These are phyloP conservation scores for Cajanus cajan DNA, from an alignment of 306 rosid species.

Conservation along the genomic window DNA sequence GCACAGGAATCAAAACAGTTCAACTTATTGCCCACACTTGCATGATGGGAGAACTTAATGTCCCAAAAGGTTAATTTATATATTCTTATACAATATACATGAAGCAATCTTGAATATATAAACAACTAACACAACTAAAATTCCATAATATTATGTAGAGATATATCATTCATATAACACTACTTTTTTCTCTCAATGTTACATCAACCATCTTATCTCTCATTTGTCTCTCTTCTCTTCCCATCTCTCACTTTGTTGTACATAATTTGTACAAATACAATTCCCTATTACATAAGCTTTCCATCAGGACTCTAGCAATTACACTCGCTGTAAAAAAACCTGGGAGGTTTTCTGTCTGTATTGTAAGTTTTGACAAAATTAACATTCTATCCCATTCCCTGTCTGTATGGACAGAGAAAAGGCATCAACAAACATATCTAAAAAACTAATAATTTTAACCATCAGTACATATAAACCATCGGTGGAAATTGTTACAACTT, in stretches of 20 bases:
- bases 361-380: neutral
- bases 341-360: neutral
- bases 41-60: neutral
- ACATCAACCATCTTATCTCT: neutral
- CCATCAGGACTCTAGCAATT: neutral
- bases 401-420: neutral
- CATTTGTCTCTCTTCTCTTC: neutral
- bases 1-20: neutral
- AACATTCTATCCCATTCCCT: neutral
- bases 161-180: neutral
- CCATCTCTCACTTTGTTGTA: neutral
- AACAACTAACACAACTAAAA: neutral
- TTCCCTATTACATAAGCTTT: neutral
- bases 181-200: neutral
- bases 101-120: conserved; percentile 1
- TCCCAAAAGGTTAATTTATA: neutral
- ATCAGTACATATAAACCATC: neutral
- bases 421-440: neutral
- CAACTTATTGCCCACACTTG: conserved; percentile 3
- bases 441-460: neutral
- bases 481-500: neutral
- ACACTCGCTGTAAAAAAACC: neutral
- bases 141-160: neutral
- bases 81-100: neutral
- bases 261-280: neutral